Evolutionary conservation across 371 early-diverging fungal genomes (phyloP).

Genomic region (Mortierella sp.): DNA sequence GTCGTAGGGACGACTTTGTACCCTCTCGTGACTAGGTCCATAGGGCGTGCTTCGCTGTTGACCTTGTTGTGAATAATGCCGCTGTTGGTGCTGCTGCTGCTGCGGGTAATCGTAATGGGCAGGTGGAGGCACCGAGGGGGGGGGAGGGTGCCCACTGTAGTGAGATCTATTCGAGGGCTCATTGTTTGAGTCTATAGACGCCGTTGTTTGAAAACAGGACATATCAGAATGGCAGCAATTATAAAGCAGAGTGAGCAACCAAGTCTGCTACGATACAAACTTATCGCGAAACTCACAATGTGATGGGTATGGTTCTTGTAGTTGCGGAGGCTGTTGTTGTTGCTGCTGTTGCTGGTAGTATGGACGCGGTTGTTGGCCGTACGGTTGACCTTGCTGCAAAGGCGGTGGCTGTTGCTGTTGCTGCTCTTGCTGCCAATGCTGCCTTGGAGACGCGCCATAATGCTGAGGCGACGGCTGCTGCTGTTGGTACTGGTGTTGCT

Average conservation of each 20-base stretch:
- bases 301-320: constrained; percentile 15
- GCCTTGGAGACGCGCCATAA: constrained; percentile 11
- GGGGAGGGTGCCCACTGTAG: constrained; percentile 2
- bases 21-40: constrained; percentile 7
- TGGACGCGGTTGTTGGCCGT: not conserved
- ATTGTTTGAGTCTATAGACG: constrained; percentile 1
- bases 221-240: not conserved
- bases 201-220: constrained; percentile 1
- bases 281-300: constrained; percentile 31
- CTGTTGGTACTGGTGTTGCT: constrained; percentile 8
- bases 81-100: constrained; percentile 3
- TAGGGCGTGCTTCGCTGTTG: constrained; percentile 2
- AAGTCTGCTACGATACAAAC: not conserved
- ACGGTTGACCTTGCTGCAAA: not conserved
- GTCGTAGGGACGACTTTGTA: constrained; percentile 12
- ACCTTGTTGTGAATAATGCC: not conserved
- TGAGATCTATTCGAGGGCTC: constrained; percentile 12
- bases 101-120: constrained; percentile 11
- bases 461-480: constrained; percentile 1
- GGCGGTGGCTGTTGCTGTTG: not conserved
- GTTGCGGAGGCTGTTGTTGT: constrained; percentile 13
- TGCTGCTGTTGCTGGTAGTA: constrained; percentile 15
- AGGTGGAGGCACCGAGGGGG: not conserved
- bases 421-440: constrained; percentile 1
- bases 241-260: not conserved